Percentiles rank a stretch among this genome's conserved stretches.
phyloP scores from a whole-genome alignment of 352 stramenopile species.

The Phytophthora parvispora region DNA sequence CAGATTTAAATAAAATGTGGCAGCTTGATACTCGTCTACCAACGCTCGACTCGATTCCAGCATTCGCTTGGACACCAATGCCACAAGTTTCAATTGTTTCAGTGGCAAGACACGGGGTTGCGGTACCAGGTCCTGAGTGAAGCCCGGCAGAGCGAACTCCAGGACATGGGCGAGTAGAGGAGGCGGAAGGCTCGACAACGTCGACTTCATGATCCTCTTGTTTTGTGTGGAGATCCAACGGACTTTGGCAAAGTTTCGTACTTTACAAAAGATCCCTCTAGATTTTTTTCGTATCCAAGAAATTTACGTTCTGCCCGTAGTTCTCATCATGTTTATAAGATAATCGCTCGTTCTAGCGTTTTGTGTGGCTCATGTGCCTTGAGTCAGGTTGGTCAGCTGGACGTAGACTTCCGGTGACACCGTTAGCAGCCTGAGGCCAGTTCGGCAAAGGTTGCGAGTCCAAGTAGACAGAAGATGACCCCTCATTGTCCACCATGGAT shows the following conservation, averaged over 20 bases:
- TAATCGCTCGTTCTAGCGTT: no score
- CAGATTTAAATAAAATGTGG: not conserved
- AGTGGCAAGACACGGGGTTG: not conserved
- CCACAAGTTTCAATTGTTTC: not conserved
- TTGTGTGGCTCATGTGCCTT: no score
- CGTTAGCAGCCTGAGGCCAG: no score
- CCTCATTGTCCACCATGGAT: no score
- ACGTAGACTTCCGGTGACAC: no score
- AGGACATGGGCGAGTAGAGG: not conserved
- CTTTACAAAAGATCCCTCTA: no score
- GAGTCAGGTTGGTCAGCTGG: no score
- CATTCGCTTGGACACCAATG: constrained; percentile 1
- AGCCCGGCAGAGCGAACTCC: not conserved
- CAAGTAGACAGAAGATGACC: no score
- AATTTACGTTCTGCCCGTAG: no score
- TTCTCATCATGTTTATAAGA: no score
- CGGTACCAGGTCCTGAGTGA: not conserved
- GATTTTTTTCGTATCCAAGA: no score
- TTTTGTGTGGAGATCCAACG: no score
- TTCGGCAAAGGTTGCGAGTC: not conserved
- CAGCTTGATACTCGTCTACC: not conserved
- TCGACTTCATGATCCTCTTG: not conserved
- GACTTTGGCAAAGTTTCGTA: not conserved
- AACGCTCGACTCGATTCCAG: not conserved
- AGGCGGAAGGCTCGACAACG: not conserved